phyloP scores from a whole-genome alignment of 345 rosid genomes.

The Isatis tinctoria region DNA sequence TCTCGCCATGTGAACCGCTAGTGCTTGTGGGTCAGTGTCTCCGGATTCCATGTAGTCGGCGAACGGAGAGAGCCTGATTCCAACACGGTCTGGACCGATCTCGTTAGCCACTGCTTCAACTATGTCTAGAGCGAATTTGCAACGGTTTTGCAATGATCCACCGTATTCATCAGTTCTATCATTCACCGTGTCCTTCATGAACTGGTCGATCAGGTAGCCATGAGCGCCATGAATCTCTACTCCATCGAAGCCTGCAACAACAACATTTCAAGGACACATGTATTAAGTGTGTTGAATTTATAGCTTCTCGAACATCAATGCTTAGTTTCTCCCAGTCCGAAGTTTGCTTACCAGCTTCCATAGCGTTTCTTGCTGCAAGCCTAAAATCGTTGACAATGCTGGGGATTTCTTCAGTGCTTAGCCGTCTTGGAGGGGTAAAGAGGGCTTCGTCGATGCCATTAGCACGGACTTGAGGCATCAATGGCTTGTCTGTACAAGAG shows the following conservation, averaged over 20 bases:
- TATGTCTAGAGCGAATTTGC: constrained; percentile 56
- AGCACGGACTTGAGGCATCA: constrained; percentile 39
- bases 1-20: constrained; percentile 58
- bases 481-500: constrained; percentile 52
- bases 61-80: constrained; percentile 63
- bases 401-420: constrained; percentile 66
- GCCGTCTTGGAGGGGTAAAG: constrained; percentile 56
- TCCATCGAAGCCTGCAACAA: constrained; percentile 59
- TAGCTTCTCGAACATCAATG: neutral
- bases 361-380: constrained; percentile 73
- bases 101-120: constrained; percentile 62
- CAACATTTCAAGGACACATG: neutral
- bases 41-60: constrained; percentile 46
- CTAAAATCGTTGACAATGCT: constrained; percentile 58
- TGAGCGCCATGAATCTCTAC: constrained; percentile 84
- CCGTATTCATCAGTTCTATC: constrained; percentile 70
- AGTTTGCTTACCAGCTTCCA: constrained; percentile 57
- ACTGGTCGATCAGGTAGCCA: constrained; percentile 65
- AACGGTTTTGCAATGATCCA: constrained; percentile 63
- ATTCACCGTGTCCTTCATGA: constrained; percentile 68
- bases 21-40: constrained; percentile 60
- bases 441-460: constrained; percentile 39
- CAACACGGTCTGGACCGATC: constrained; percentile 72
- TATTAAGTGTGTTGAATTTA: neutral
- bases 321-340: no score